Conservation (phyloP, 106 monocot genomes). For the Agapanthus africanus region DNA sequence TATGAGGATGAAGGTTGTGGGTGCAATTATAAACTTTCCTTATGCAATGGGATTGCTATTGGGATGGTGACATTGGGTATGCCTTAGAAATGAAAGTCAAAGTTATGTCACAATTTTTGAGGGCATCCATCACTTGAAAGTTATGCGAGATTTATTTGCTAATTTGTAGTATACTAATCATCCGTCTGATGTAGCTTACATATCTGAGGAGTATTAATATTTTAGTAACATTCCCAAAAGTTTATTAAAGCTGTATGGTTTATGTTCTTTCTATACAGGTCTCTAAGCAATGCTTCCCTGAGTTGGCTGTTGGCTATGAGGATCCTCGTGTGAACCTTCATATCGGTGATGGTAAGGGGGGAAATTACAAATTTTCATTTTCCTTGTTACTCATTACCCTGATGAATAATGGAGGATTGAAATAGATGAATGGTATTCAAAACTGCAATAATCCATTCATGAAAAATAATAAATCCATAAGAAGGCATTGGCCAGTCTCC, state of each 20-base stretch:
- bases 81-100: too few relatives aligned
- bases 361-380: neutral
- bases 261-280: slow-evolving; percentile 7
- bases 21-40: too few relatives aligned
- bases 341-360: slow-evolving; percentile 20
- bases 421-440: neutral
- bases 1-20: too few relatives aligned
- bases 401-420: neutral
- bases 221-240: neutral
- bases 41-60: too few relatives aligned
- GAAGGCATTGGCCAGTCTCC: neutral
- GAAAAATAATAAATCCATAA: neutral
- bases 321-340: slow-evolving; percentile 28
- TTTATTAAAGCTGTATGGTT: neutral
- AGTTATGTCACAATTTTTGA: neutral
- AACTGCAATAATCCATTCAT: neutral
- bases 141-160: neutral
- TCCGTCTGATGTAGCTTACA: neutral
- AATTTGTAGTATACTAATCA: neutral
- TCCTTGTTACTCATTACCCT: neutral
- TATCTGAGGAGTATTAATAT: neutral
- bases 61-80: too few relatives aligned
- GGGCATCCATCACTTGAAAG: neutral
- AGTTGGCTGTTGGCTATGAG: slow-evolving; percentile 26
- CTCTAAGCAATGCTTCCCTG: slow-evolving; percentile 27